Evolutionary conservation across 2,329 filamentous ascomycete species (phyloP).

Genomic region (Neopestalotiopsis sp.): DNA sequence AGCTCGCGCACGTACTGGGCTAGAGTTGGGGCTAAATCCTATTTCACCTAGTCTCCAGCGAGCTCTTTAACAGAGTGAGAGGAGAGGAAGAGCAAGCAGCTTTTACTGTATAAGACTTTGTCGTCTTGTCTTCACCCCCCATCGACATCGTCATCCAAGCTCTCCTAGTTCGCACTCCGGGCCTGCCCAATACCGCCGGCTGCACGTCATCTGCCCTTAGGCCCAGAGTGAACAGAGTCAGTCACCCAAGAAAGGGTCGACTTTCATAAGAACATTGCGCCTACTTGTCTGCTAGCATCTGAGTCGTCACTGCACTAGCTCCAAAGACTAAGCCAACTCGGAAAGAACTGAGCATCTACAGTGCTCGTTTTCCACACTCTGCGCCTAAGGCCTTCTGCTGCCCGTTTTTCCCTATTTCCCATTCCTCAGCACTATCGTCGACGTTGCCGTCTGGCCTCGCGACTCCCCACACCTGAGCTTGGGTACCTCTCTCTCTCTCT

Average conservation of each 20-base stretch:
- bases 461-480: conserved; percentile 7
- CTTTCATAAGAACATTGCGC: conserved; percentile 7
- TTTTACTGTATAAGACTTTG: background rate
- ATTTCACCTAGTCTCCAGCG: conserved; percentile 8
- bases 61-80: background rate
- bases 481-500: background rate
- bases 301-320: conserved; percentile 13
- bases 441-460: conserved; percentile 1
- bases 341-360: conserved; percentile 6
- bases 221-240: conserved; percentile 9
- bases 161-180: conserved; percentile 1
- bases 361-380: background rate
- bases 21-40: conserved; percentile 12
- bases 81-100: background rate
- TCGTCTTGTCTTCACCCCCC: conserved; percentile 4
- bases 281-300: conserved; percentile 10
- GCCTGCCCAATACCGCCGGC: conserved; percentile 4
- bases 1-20: conserved; percentile 10
- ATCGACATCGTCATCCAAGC: conserved; percentile 11
- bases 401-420: conserved; percentile 5
- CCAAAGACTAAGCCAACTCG: conserved; percentile 13
- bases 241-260: conserved; percentile 8
- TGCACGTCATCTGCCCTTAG: conserved; percentile 13
- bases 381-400: background rate
- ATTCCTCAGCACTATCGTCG: conserved; percentile 6